Conservation (phyloP, 257 asterid genomes). For the Primulina eburnea region DNA sequence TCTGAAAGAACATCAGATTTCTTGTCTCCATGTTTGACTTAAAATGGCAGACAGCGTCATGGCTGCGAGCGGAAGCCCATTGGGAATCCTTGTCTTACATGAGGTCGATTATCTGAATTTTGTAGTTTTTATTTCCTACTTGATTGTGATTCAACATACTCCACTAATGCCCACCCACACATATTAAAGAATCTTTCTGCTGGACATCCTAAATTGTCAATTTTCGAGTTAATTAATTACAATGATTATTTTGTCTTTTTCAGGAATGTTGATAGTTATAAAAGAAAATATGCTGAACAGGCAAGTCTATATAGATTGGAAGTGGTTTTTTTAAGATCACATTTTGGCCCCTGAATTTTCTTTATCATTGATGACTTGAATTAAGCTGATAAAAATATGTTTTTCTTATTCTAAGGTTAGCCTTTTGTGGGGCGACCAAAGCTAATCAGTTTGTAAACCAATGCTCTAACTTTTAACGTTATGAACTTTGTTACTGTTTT, state of each 20-base stretch:
- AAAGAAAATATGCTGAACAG: conserved; percentile 89
- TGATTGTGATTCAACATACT: conserved; percentile 16
- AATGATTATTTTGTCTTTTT: conserved; percentile 28
- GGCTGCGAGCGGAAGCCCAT: conserved; percentile 98
- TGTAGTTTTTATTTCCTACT: too few relatives aligned
- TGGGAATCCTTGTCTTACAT: conserved; percentile 79
- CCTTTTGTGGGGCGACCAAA: background rate
- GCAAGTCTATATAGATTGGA: conserved; percentile 36
- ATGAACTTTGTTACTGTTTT: conserved; percentile 12
- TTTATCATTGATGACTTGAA: conserved; percentile 7
- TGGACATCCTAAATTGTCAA: conserved; percentile 7
- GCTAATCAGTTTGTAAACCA: conserved; percentile 9
- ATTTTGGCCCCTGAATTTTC: conserved; percentile 2
- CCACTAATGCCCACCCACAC: conserved; percentile 2
- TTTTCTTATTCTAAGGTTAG: conserved; percentile 18
- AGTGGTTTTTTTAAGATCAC: too few relatives aligned
- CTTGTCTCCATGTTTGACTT: conserved; percentile 49
- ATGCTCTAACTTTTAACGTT: conserved; percentile 8
- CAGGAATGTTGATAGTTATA: conserved; percentile 72
- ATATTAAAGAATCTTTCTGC: background rate
- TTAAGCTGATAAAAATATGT: conserved; percentile 7
- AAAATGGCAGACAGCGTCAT: conserved; percentile 85
- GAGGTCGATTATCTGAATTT: conserved; percentile 49
- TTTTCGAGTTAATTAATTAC: conserved; percentile 21
- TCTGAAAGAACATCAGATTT: conserved; percentile 40